Conservation (phyloP, 2,329 filamentous ascomycete species). For the Trichoderma arundinaceum region DNA sequence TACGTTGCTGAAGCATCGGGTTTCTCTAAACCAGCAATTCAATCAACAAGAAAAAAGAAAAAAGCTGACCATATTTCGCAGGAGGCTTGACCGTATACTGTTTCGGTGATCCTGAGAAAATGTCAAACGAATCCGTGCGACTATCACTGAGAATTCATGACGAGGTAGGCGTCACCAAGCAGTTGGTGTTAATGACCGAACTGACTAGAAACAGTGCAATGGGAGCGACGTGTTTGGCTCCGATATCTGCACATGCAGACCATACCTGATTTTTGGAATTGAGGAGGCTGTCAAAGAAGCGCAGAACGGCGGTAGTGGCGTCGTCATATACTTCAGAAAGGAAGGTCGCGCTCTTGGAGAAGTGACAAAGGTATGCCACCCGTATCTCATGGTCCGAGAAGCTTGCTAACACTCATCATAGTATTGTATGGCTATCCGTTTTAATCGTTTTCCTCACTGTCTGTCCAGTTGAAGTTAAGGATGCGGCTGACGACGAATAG, state of each 20-base stretch:
- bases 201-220: slow-evolving; percentile 67
- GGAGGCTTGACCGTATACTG: slow-evolving; percentile 94
- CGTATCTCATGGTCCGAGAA: neutral
- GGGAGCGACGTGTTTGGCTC: slow-evolving; percentile 97
- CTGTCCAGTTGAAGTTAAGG: neutral
- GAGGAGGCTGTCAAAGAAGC: slow-evolving; percentile 98
- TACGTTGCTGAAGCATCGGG: slow-evolving; percentile 41
- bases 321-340: slow-evolving; percentile 98
- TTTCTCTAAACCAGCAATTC: no score
- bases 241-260: slow-evolving; percentile 95
- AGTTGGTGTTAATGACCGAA: neutral
- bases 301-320: slow-evolving; percentile 88
- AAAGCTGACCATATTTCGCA: slow-evolving; percentile 36
- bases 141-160: slow-evolving; percentile 83
- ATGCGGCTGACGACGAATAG: slow-evolving; percentile 36
- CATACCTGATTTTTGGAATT: slow-evolving; percentile 95
- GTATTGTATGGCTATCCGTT: slow-evolving; percentile 51
- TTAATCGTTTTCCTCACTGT: neutral
- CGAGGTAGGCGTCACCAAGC: slow-evolving; percentile 51
- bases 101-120: slow-evolving; percentile 93
- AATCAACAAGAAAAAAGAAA: neutral
- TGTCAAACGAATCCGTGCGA: slow-evolving; percentile 82
- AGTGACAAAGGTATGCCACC: slow-evolving; percentile 81
- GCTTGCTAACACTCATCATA: slow-evolving; percentile 44
- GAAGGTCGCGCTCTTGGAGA: slow-evolving; percentile 94